Evolutionary conservation across 306 rosid genomes (phyloP).

Genomic region (Pterocarpus santalinus): DNA sequence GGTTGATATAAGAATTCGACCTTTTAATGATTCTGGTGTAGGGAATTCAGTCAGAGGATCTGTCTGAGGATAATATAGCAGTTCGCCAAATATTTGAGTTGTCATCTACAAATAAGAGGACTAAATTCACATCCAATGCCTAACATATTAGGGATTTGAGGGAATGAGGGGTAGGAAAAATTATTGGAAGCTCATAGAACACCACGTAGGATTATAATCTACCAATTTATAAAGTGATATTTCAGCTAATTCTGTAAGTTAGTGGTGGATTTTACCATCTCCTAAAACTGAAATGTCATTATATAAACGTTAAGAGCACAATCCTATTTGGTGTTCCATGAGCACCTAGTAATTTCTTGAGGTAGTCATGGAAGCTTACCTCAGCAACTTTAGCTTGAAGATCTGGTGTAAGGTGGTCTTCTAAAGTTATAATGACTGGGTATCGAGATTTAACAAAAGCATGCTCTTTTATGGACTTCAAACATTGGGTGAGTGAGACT

Average conservation of each 20-base stretch:
- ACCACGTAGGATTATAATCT: no score
- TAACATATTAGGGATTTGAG: background rate
- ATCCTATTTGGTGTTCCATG: no score
- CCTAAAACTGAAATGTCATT: no score
- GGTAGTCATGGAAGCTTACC: constrained; percentile 53
- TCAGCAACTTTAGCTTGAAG: constrained; percentile 93
- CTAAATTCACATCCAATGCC: constrained; percentile 27
- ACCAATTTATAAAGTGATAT: no score
- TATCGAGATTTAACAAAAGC: constrained; percentile 85
- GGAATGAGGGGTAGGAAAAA: no score
- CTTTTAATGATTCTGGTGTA: constrained; percentile 81
- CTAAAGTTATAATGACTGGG: constrained; percentile 87
- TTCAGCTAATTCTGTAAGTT: no score
- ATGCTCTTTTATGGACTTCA: constrained; percentile 82
- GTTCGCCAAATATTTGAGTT: constrained; percentile 73
- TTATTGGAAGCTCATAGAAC: no score
- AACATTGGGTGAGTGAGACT: constrained; percentile 78
- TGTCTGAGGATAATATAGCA: constrained; percentile 68
- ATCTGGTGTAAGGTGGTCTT: constrained; percentile 82
- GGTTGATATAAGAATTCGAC: constrained; percentile 79
- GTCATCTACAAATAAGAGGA: constrained; percentile 66
- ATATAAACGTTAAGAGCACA: no score
- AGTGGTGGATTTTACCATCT: no score
- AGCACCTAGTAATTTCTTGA: background rate
- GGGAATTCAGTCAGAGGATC: constrained; percentile 75